Base-by-base conservation (phyloP, 768 basidiomycete species). In the Boletus tomentosulus region DNA sequence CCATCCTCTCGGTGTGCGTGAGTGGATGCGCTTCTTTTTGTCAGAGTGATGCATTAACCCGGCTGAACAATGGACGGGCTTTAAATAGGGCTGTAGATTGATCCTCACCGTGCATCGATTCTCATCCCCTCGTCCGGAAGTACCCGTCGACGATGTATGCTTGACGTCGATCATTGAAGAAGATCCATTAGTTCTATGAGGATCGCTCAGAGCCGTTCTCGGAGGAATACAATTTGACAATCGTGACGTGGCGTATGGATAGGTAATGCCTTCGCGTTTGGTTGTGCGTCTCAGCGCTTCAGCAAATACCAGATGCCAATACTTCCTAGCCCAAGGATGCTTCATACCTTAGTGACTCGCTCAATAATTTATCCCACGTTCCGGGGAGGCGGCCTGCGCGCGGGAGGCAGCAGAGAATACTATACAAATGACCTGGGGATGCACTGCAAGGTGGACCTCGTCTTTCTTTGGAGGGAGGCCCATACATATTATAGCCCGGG, bases 1-100 rank as follows among this genome's bases (percentile, higher is more conserved):
- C 58, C 3, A 38, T 44, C 15, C 46, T 57, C 15, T 58, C 55
- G 16, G 38, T 57, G 34, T 47, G 51, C 24, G 57, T 57, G 13
- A 42, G 55, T 52, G 16, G 22, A 46, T 10, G 15, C 15, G 13
- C 45, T 22, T 31, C 16, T 25, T n/a, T 19, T 15, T 34, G 11
- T 34, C 11, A 6, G 4, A 15, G 15, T 25, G 38, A 13, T 16
- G 16, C 11, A 27, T 35, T 6, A 19, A 30, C 27, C 13, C 24
- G 13, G 24, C 3, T 28, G 37, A 24, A 31, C 22, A 34, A 38
- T 33, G 44, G 19, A 25, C 42, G 46, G 30, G 12, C 12, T 35
- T 22, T 27, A 5, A 10, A 27, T 38, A 58, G 49, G 56, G 57
- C 15, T 55, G 57, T 39, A 43, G 50, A 54, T 37, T 47, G n/a